Conservation (phyloP, 768 basidiomycete species). For the Daedaleopsis sinensis region DNA sequence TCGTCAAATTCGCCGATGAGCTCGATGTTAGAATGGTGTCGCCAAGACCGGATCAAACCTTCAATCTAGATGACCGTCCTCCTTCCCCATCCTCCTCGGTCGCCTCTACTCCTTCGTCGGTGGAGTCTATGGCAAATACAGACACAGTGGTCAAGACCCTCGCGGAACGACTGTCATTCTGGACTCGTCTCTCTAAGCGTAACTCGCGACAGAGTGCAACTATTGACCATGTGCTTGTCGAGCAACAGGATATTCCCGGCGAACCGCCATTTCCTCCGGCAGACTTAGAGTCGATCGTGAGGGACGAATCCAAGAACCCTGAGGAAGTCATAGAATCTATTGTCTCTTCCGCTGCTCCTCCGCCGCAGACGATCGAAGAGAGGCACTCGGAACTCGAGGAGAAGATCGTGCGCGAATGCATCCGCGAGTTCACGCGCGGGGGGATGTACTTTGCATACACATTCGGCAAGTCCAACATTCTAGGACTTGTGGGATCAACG, state of each 20-base stretch:
- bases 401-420: slow-evolving; percentile 79
- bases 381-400: slow-evolving; percentile 76
- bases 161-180: slow-evolving; percentile 72
- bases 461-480: slow-evolving; percentile 57
- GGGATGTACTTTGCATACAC: slow-evolving; percentile 90
- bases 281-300: slow-evolving; percentile 32
- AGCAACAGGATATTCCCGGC: slow-evolving; percentile 12
- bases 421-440: slow-evolving; percentile 77
- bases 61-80: slow-evolving; percentile 20
- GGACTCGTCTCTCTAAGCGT: slow-evolving; percentile 51
- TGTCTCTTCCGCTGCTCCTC: slow-evolving; percentile 60
- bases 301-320: slow-evolving; percentile 36
- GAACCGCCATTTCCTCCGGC: slow-evolving; percentile 19
- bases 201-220: slow-evolving; percentile 6
- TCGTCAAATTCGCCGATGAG: slow-evolving; percentile 60
- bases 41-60: slow-evolving; percentile 32
- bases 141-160: slow-evolving; percentile 64
- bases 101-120: slow-evolving; percentile 57
- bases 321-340: slow-evolving; percentile 58
- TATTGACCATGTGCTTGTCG: slow-evolving; percentile 19
- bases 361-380: slow-evolving; percentile 65
- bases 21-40: slow-evolving; percentile 49
- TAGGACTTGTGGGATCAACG: background rate
- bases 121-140: slow-evolving; percentile 41
- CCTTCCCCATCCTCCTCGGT: slow-evolving; percentile 32